Conservation (phyloP, 2,329 filamentous ascomycete species). For the Penicillium sclerotigenum region DNA sequence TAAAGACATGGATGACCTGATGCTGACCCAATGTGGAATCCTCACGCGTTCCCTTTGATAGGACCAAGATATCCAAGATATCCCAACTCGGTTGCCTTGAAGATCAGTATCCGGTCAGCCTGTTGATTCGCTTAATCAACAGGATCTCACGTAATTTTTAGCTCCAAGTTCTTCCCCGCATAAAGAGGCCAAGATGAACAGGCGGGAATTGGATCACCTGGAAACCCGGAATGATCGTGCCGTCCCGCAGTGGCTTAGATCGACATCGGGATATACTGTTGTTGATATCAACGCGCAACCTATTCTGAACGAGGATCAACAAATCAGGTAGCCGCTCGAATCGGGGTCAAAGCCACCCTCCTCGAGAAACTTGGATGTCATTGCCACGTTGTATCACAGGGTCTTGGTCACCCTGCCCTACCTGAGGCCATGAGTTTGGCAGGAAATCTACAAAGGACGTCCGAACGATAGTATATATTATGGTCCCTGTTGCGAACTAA, state of each 20-base stretch:
- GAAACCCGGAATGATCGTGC: slow-evolving; percentile 17
- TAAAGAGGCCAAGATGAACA: slow-evolving; percentile 3
- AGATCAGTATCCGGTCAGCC: not conserved
- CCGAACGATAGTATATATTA: slow-evolving; percentile 9
- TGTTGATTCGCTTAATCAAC: not conserved
- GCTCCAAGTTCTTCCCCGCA: slow-evolving; percentile 1
- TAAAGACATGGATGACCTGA: not conserved
- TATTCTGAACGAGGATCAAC: slow-evolving; percentile 12
- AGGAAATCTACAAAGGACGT: not conserved
- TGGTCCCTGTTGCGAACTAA: slow-evolving; percentile 2
- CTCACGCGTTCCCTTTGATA: not conserved
- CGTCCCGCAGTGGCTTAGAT: slow-evolving; percentile 2
- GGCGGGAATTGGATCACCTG: slow-evolving; percentile 20
- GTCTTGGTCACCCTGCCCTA: slow-evolving; percentile 23
- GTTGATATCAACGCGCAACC: not conserved
- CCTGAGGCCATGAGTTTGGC: not conserved
- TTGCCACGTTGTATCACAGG: slow-evolving; percentile 21
- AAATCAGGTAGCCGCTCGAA: not conserved
- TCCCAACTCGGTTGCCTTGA: not conserved
- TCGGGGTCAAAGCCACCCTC: not conserved
- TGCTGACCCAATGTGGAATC: not conserved
- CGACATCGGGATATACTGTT: not conserved
- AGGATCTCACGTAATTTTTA: not conserved
- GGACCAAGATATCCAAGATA: not conserved
- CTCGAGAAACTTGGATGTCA: slow-evolving; percentile 1